Evolutionary conservation across 2,329 filamentous ascomycete genomes (phyloP).

Genomic region (Fusarium sp.): DNA sequence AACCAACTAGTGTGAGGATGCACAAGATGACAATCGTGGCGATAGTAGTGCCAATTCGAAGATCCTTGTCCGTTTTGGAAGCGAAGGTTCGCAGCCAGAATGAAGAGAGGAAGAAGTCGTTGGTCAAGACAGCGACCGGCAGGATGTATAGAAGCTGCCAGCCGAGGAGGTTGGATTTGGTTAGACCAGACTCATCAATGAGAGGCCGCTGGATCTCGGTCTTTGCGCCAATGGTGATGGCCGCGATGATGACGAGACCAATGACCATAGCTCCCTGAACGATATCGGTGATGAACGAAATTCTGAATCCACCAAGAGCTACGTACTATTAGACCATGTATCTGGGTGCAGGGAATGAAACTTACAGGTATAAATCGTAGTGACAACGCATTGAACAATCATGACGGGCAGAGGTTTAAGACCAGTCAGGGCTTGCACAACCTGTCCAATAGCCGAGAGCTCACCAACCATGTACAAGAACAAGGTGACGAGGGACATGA

Average conservation of each 20-base stretch:
- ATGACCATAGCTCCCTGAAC: slow-evolving; percentile 85
- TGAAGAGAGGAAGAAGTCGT: slow-evolving; percentile 87
- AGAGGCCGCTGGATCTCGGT: slow-evolving; percentile 78
- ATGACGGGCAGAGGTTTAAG: slow-evolving; percentile 80
- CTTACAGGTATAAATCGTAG: slow-evolving; percentile 85
- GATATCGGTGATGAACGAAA: slow-evolving; percentile 87
- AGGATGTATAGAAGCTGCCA: slow-evolving; percentile 91
- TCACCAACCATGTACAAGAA: slow-evolving; percentile 91
- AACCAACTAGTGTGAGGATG: slow-evolving; percentile 80
- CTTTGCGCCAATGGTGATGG: slow-evolving; percentile 82
- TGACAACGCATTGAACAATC: slow-evolving; percentile 82
- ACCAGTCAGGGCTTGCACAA: slow-evolving; percentile 79
- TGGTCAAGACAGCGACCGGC: slow-evolving; percentile 83
- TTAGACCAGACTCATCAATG: slow-evolving; percentile 76
- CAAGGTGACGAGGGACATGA: slow-evolving; percentile 82
- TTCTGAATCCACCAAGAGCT: slow-evolving; percentile 85
- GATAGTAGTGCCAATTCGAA: slow-evolving; percentile 79
- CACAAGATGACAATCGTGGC: slow-evolving; percentile 74
- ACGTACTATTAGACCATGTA: background rate
- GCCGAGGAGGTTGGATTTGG: slow-evolving; percentile 77
- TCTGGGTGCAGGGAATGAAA: background rate
- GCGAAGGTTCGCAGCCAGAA: slow-evolving; percentile 90
- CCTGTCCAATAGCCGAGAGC: slow-evolving; percentile 84
- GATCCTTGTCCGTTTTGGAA: slow-evolving; percentile 81
- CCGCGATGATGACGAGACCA: slow-evolving; percentile 79